These are phyloP conservation scores for Jasminum sambac DNA, from an alignment of 257 asterid species.

Conservation along the genomic window DNA sequence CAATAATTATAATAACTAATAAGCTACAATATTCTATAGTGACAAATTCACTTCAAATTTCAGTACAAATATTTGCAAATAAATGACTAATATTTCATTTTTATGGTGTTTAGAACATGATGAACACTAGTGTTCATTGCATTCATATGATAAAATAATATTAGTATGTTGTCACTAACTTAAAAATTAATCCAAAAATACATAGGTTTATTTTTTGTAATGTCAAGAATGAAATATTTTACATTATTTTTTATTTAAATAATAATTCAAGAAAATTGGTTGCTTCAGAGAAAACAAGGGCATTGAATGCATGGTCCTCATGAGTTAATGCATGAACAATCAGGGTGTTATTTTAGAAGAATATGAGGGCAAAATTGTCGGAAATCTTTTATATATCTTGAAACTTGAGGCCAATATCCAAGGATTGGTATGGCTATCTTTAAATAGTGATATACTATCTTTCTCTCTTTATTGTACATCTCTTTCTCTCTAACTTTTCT, in stretches of 20 bases:
- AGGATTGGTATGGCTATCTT: background rate
- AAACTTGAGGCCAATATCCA: constrained; percentile 5
- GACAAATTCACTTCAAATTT: no score
- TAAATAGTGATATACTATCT: background rate
- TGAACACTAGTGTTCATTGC: no score
- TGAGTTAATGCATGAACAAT: constrained; percentile 11
- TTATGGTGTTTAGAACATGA: no score
- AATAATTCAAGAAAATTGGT: background rate
- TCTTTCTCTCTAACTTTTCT: background rate
- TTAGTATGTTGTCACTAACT: background rate
- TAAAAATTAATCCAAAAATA: background rate
- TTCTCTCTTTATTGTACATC: background rate
- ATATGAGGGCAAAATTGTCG: background rate
- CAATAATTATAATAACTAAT: background rate
- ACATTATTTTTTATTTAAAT: background rate
- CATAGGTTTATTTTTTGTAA: background rate
- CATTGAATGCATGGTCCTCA: constrained; percentile 1
- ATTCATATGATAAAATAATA: background rate
- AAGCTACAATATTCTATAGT: no score
- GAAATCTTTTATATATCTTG: background rate
- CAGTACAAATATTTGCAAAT: no score
- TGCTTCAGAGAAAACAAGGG: background rate
- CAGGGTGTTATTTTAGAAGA: background rate
- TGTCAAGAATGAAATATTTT: background rate
- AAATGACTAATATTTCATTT: no score